Percentiles rank a stretch among this genome's conserved stretches.
Conservation (phyloP, 2,329 filamentous ascomycete species). For the Colletotrichum higginsianum region DNA sequence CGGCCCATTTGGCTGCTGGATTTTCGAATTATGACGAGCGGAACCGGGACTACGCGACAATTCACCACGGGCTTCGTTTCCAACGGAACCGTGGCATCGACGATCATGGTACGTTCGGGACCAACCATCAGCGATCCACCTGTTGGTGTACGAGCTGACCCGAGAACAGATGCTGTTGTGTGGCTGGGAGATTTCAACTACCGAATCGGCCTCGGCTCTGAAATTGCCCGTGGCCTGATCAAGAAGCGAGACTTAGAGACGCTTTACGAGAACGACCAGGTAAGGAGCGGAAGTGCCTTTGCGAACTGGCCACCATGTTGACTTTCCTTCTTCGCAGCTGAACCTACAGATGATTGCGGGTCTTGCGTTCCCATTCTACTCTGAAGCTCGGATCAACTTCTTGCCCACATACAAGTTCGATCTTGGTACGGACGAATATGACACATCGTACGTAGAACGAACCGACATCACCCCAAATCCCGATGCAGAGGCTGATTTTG, state of each 20-base stretch:
- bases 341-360: constrained; percentile 98
- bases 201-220: constrained; percentile 87
- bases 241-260: constrained; percentile 80
- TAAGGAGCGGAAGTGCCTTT: constrained; percentile 49
- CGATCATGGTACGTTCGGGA: constrained; percentile 77
- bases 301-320: background rate
- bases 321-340: constrained; percentile 64
- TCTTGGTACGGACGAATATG: constrained; percentile 88
- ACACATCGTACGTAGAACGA: constrained; percentile 78
- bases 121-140: too few relatives aligned
- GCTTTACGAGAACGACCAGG: constrained; percentile 93
- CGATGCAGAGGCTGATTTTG: constrained; percentile 49
- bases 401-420: constrained; percentile 97
- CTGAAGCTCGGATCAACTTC: constrained; percentile 89
- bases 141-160: constrained; percentile 14
- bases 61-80: constrained; percentile 88
- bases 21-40: constrained; percentile 98
- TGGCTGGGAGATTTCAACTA: constrained; percentile 99
- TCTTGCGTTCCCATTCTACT: constrained; percentile 90
- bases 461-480: too few relatives aligned
- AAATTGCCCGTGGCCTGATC: constrained; percentile 82
- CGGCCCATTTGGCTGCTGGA: constrained; percentile 94
- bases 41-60: constrained; percentile 93
- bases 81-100: constrained; percentile 92
- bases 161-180: constrained; percentile 76